A percentile compares a stretch with the other conserved stretches of the same genome.
These are phyloP conservation scores for Puccinia polysora DNA, from an alignment of 1,284 basidiomycete species.

Conservation along the genomic window DNA sequence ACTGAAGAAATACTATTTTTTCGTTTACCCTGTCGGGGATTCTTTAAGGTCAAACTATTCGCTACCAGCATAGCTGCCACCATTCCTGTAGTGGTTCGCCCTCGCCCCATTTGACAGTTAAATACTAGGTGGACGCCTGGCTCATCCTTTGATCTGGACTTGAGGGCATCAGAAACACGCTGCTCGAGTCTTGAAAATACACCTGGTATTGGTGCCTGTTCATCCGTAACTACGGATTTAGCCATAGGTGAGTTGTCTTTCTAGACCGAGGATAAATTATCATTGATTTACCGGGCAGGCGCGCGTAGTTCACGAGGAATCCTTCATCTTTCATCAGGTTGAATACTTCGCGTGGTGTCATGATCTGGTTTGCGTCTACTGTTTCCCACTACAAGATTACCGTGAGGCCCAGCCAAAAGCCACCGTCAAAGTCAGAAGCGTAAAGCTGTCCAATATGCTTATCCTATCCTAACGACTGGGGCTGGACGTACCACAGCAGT, in stretches of 20 bases:
- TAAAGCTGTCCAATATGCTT: conserved; percentile 55
- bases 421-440: not conserved
- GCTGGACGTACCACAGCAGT: conserved; percentile 46
- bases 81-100: conserved; percentile 77
- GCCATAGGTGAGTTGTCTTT: not conserved
- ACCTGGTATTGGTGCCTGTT: conserved; percentile 85
- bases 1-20: conserved; percentile 50
- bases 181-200: conserved; percentile 73
- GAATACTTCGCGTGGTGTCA: conserved; percentile 87
- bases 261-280: not conserved
- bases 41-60: conserved; percentile 60
- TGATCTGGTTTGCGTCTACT: conserved; percentile 75
- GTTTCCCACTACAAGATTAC: conserved; percentile 67
- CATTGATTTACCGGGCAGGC: conserved; percentile 23
- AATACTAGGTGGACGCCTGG: conserved; percentile 68
- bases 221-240: conserved; percentile 70
- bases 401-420: not conserved
- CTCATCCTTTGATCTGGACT: conserved; percentile 55
- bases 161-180: conserved; percentile 65
- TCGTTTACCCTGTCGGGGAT: conserved; percentile 54
- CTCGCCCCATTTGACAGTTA: conserved; percentile 77
- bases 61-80: conserved; percentile 72
- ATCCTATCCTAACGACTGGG: not conserved
- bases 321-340: conserved; percentile 50
- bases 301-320: conserved; percentile 43